These are phyloP conservation scores for Cylindrodendrum hubeiense DNA, from an alignment of 2,329 filamentous ascomycete genomes.

Conservation along the genomic window DNA sequence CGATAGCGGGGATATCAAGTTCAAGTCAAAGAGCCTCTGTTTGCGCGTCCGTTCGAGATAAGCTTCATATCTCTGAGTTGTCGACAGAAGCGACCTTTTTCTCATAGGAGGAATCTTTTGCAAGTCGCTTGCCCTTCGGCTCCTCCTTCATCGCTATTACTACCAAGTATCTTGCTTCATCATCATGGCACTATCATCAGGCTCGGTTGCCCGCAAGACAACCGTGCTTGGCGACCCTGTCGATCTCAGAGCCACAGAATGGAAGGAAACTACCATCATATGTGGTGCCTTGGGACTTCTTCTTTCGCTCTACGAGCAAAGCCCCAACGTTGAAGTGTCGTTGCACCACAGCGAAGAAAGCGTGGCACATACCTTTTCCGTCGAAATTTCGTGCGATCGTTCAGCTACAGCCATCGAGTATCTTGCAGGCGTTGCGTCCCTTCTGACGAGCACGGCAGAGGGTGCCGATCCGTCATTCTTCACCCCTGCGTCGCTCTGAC, in stretches of 20 bases:
- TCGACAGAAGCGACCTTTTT: background rate
- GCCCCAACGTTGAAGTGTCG: background rate
- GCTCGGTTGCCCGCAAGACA: background rate
- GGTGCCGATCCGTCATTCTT: background rate
- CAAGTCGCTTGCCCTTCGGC: background rate
- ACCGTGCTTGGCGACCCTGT: background rate
- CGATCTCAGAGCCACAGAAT: background rate
- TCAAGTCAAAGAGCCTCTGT: background rate
- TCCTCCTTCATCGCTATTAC: background rate
- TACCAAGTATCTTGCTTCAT: background rate
- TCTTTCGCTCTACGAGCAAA: slow-evolving; percentile 1
- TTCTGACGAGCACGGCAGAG: background rate
- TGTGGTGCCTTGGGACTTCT: background rate
- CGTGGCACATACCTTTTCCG: background rate
- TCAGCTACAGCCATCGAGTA: slow-evolving; percentile 1
- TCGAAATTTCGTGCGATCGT: background rate
- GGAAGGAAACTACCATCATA: background rate
- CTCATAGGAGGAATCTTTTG: background rate
- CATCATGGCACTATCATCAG: background rate
- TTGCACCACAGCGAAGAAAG: background rate
- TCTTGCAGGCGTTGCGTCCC: background rate
- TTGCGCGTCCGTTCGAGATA: background rate
- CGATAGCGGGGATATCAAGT: background rate
- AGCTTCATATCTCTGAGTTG: background rate
- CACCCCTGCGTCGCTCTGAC: background rate